A percentile compares a stretch with the other conserved stretches of the same genome.
phyloP scores from a whole-genome alignment of 441 rosid genomes.

The Hura crepitans region DNA sequence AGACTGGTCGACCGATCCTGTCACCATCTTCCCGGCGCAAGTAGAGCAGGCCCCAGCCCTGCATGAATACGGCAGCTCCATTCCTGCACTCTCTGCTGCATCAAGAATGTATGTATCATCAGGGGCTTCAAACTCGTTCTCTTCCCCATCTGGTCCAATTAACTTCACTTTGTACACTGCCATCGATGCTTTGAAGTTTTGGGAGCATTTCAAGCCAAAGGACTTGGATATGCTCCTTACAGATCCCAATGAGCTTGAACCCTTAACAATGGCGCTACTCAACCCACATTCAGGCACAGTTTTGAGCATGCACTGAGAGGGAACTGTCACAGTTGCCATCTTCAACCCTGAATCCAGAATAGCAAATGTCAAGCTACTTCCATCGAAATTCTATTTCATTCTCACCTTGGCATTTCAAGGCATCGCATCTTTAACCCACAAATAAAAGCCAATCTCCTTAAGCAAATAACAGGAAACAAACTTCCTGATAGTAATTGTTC shows the following conservation, averaged over 20 bases:
- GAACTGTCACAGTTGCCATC: conserved; percentile 48
- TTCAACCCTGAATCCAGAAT: conserved; percentile 25
- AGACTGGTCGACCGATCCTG: conserved; percentile 66
- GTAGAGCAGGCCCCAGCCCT: conserved; percentile 90
- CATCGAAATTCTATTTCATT: not conserved
- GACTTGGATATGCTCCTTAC: conserved; percentile 47
- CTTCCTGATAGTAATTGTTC: not conserved
- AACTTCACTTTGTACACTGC: conserved; percentile 72
- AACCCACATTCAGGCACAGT: conserved; percentile 34
- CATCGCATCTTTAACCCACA: not conserved
- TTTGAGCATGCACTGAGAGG: conserved; percentile 37
- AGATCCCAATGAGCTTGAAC: conserved; percentile 42
- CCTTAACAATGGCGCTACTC: conserved; percentile 31
- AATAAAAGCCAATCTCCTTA: too few relatives aligned
- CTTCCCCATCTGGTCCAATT: conserved; percentile 61
- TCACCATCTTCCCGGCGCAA: conserved; percentile 61
- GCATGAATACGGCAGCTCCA: conserved; percentile 90
- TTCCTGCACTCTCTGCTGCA: conserved; percentile 75
- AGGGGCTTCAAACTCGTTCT: conserved; percentile 51
- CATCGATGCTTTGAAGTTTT: conserved; percentile 47
- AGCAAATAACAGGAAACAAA: too few relatives aligned
- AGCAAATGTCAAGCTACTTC: conserved; percentile 4
- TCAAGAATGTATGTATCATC: conserved; percentile 71
- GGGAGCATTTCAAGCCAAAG: conserved; percentile 59
- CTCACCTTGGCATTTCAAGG: not conserved